A percentile compares a stretch with the other conserved stretches of the same genome.
Evolutionary conservation across 2,329 filamentous ascomycete species (phyloP).

Genomic region (Nemania serpens): DNA sequence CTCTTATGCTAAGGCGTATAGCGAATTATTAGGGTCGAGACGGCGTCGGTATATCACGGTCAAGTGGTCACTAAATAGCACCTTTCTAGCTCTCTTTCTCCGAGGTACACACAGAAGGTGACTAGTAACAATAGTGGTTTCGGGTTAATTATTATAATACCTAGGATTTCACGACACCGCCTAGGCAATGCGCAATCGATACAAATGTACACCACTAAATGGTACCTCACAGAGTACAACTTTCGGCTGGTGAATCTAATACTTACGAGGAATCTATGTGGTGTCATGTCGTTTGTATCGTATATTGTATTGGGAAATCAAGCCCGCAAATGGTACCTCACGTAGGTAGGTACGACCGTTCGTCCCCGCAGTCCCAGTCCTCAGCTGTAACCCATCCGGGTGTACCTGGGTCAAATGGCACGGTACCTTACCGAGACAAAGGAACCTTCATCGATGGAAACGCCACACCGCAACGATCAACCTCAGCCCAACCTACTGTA

Average conservation of each 20-base stretch:
- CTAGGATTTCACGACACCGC: not conserved
- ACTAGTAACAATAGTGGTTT: not conserved
- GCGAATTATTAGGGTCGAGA: not conserved
- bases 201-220: not conserved
- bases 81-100: not conserved
- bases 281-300: too few relatives aligned
- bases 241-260: too few relatives aligned
- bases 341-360: too few relatives aligned
- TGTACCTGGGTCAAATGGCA: too few relatives aligned
- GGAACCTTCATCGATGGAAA: constrained; percentile 8
- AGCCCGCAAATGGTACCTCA: too few relatives aligned
- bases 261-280: too few relatives aligned
- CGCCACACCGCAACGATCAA: constrained; percentile 6
- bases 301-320: too few relatives aligned
- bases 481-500: constrained; percentile 1
- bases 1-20: constrained; percentile 1
- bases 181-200: not conserved
- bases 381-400: too few relatives aligned
- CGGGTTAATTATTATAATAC: not conserved
- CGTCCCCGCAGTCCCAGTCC: too few relatives aligned
- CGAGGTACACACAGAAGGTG: not conserved
- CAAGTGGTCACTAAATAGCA: not conserved
- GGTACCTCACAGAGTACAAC: too few relatives aligned
- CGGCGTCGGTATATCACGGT: constrained; percentile 8
- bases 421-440: constrained; percentile 21